Base-by-base conservation (phyloP, 2,329 filamentous ascomycete species). In the Aspergillus ruber region DNA sequence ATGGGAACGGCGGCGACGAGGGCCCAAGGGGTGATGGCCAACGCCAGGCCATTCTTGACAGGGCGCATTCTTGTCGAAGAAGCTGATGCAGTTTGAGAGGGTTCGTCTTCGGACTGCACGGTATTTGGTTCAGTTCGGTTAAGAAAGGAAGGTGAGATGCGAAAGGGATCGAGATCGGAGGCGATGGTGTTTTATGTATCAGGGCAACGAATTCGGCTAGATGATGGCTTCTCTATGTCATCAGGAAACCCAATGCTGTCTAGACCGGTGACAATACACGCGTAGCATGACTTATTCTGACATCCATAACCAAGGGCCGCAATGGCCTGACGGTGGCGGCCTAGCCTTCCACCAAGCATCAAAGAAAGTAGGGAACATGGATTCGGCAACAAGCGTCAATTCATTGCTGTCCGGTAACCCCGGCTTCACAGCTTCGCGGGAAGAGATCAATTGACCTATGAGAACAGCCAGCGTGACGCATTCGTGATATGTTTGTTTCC, bases 31-130 rank as follows among this genome's bases (percentile, higher is more conserved):
- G 50, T 41, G 38, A 50, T 54, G 43, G 57, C 35, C 15, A 58
- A 43, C 25, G 46, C 20, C 45, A 59, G 46, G 13, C 42, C 48
- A 21, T 47, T 50, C 32, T 51, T 56, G 17, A 40, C 7, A 36
- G 51, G 18, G 49, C 53, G 57, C 58, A 61, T 61, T 61, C 15
- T 48, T 51, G 40, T 27, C 17, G 10, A 12, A 35, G 38, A 17
- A 27, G 40, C 35, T 36, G 38, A 17, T 33, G 40, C 35, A 41
- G 5, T 40, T 27, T 25, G 32, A 40, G 10, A 13, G 13, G 25
- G n/a, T 23, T 21, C 23, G 9, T n/a, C 35, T 38, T 42, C 38
- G 42, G 10, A 40, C 6, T 42, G 23, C 18, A 20, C 40, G 32
- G 35, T 27, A 18, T 32, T 15, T 13, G 18, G 9, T 29, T 32